phyloP scores from a whole-genome alignment of 352 stramenopile genomes.

The Globisporangium okanoganense region DNA sequence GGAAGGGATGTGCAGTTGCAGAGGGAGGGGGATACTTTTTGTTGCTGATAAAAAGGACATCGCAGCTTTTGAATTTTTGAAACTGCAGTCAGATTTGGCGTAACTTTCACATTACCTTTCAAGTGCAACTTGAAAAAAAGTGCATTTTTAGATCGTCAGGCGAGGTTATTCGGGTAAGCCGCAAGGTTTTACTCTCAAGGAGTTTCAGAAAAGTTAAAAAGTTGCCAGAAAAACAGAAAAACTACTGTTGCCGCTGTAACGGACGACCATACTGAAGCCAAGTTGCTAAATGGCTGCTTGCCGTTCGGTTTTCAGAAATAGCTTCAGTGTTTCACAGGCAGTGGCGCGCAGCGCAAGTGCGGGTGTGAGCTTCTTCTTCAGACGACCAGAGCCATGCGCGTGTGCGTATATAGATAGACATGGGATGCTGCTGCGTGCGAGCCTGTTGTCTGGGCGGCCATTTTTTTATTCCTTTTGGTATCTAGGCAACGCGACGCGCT shows the following conservation, averaged over 20 bases:
- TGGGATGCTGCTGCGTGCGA: background rate
- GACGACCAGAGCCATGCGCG: background rate
- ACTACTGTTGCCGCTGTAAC: background rate
- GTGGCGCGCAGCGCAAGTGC: too few relatives aligned
- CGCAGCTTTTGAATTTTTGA: slow-evolving; percentile 43
- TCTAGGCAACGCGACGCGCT: background rate
- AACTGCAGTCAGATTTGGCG: slow-evolving; percentile 6
- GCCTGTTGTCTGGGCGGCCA: background rate
- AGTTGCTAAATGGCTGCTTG: background rate
- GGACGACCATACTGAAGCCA: slow-evolving; percentile 11
- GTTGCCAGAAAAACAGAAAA: slow-evolving; percentile 1
- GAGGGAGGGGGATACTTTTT: slow-evolving; percentile 8
- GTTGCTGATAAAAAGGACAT: slow-evolving; percentile 4
- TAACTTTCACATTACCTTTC: slow-evolving; percentile 3
- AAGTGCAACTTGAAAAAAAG: background rate
- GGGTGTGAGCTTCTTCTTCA: background rate
- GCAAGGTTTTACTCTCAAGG: background rate
- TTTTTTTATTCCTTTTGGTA: background rate
- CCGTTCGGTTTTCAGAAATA: background rate
- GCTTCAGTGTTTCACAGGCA: background rate
- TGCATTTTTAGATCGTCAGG: background rate
- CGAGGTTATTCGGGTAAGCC: background rate
- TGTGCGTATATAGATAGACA: background rate
- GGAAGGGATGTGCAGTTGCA: background rate
- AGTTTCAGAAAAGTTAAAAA: background rate